Evolutionary conservation across 257 asterid species (phyloP).

Genomic region (Solanum dulcamara): DNA sequence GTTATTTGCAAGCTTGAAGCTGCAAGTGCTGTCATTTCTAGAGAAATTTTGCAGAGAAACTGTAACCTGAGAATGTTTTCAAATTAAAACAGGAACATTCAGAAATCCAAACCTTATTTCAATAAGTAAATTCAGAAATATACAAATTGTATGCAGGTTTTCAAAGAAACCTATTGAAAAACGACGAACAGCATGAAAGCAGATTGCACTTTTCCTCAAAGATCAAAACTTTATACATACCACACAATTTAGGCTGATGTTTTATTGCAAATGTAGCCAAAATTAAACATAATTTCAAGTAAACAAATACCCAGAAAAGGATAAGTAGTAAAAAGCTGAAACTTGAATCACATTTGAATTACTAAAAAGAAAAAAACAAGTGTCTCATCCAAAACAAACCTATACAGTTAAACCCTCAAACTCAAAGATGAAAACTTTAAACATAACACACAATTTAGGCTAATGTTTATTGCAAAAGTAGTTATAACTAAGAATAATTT

Average conservation of each 20-base stretch:
- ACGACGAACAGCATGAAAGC: background rate
- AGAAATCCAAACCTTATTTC: background rate
- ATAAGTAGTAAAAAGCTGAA: background rate
- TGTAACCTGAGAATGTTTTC: background rate
- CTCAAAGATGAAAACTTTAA: background rate
- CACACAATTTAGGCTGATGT: background rate
- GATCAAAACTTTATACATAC: background rate
- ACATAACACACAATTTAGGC: background rate
- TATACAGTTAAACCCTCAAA: background rate
- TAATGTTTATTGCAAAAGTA: background rate
- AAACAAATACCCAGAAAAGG: background rate
- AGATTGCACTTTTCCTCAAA: background rate
- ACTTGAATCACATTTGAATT: background rate
- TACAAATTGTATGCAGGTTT: background rate
- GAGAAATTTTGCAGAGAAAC: background rate
- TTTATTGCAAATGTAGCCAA: background rate
- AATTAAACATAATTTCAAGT: background rate
- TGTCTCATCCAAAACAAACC: background rate
- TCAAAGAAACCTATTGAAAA: background rate
- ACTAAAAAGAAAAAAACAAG: background rate
- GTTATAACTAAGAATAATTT: background rate
- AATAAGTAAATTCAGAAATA: background rate
- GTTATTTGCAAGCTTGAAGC: slow-evolving; percentile 53
- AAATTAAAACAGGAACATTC: background rate
- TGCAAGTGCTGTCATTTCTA: slow-evolving; percentile 56